Evolutionary conservation across 257 asterid species (phyloP).

Genomic region (Primulina eburnea): DNA sequence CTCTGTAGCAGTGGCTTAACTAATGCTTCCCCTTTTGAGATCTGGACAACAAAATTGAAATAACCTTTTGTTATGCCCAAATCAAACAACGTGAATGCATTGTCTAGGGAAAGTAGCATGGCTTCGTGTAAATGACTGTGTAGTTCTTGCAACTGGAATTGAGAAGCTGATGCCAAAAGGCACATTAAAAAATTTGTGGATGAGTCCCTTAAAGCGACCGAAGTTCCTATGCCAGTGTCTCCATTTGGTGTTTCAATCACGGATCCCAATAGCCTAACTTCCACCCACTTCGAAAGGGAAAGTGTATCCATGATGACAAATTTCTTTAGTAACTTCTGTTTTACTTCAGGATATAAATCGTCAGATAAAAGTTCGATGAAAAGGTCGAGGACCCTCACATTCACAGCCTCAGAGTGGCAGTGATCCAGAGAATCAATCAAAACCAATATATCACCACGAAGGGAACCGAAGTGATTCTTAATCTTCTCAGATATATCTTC

Average conservation of each 20-base stretch:
- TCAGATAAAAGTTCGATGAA: conserved; percentile 74
- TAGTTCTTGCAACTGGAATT: conserved; percentile 48
- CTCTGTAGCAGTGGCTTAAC: conserved; percentile 65
- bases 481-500: conserved; percentile 53
- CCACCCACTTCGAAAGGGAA: conserved; percentile 78
- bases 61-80: conserved; percentile 51
- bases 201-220: conserved; percentile 69
- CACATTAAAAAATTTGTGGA: conserved; percentile 66
- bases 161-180: conserved; percentile 52
- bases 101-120: conserved; percentile 70
- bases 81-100: conserved; percentile 72
- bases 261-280: conserved; percentile 72
- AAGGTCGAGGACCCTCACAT: conserved; percentile 69
- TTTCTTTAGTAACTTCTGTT: conserved; percentile 61
- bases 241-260: conserved; percentile 44
- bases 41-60: conserved; percentile 66
- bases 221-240: conserved; percentile 48
- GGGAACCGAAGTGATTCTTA: conserved; percentile 53
- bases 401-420: conserved; percentile 75
- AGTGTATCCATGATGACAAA: conserved; percentile 61
- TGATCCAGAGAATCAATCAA: conserved; percentile 67
- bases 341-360: conserved; percentile 50
- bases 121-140: conserved; percentile 72
- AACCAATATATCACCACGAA: conserved; percentile 64
- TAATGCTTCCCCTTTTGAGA: conserved; percentile 64